Evolutionary conservation across 352 stramenopile genomes (phyloP).

Genomic region (Globisporangium acanthophoron): DNA sequence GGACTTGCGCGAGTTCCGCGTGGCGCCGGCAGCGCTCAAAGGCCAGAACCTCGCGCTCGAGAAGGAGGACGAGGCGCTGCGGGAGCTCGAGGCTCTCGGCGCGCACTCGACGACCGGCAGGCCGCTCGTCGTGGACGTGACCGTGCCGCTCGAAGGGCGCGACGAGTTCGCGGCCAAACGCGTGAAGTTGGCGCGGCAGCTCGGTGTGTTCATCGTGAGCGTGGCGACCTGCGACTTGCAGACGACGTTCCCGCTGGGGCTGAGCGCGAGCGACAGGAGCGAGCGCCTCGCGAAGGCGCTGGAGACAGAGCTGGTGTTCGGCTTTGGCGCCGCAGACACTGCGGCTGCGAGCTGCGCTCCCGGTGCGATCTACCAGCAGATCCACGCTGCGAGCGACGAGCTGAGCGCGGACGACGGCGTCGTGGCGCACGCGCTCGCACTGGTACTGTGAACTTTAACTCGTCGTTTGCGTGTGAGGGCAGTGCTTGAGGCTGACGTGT

Average conservation of each 20-base stretch:
- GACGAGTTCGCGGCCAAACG: constrained; percentile 28
- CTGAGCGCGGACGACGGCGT: constrained; percentile 22
- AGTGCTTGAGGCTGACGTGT: background rate
- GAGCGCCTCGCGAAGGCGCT: constrained; percentile 48
- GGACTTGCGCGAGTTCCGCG: constrained; percentile 50
- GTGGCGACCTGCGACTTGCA: constrained; percentile 47
- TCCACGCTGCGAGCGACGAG: constrained; percentile 18
- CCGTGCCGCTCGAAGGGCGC: constrained; percentile 39
- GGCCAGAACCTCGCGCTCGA: constrained; percentile 52
- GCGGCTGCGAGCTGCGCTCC: constrained; percentile 17
- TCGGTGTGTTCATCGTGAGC: constrained; percentile 42
- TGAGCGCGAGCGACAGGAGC: constrained; percentile 25
- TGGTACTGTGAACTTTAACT: constrained; percentile 14
- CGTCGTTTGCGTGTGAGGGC: background rate
- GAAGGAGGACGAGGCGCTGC: constrained; percentile 73
- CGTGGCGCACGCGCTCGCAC: constrained; percentile 27
- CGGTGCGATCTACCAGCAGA: constrained; percentile 66
- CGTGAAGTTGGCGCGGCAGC: constrained; percentile 26
- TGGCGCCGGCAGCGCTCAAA: constrained; percentile 23
- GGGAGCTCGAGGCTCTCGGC: constrained; percentile 45
- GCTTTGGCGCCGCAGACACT: constrained; percentile 20
- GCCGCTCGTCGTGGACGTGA: constrained; percentile 47
- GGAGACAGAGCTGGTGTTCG: constrained; percentile 69
- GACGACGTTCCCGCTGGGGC: constrained; percentile 5
- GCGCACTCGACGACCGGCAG: background rate